Evolutionary conservation across 441 rosid genomes (phyloP), one percentile per base, ranked within the genome.

Genomic region (Raphanus hybrid): DNA sequence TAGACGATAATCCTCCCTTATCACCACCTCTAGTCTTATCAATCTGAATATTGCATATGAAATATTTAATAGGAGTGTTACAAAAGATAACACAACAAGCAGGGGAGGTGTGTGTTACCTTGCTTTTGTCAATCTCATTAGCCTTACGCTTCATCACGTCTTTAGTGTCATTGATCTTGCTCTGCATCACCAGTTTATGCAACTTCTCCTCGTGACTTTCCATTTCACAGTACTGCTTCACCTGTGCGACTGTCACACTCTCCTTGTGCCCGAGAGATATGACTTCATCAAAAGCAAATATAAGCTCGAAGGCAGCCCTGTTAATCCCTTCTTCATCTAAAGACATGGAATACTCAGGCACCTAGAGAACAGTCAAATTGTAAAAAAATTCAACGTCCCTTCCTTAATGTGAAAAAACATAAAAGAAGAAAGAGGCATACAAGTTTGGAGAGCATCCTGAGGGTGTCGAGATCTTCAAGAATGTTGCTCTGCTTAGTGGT

Each of bases 181-280:
- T 96, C 85, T 93, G 98, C 86, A 94, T 45, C 6, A 96, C 93
- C 72, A 91, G 86, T 83, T 91, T 96, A 82, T 96, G 99, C 86
- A 96, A 67, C 88, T 92, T 92, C 83, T 96, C 99, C 77, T 93
- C 98, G 61, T 96, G 97, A 87, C 98, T 93, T 84, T 96, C 99
- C 99, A 96, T 96, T 86, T 96, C 99, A 84, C 97, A 91, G 84
- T 92, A 93, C 81, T 96, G 99, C 88, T 90, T 96, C 74, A 96
- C 98, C 78, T 88, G 98, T 8, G 94, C 88, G 74, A 96, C 97
- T 29, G 97, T 96, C 66, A 93, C 91, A 82, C 90, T 91, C 84
- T 96, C 99, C 91, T 89, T 93, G 91, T 96, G 97, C 79, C 98
- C 99, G 69, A 96, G 97, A 75, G 98, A 93, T 71, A 96, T 90